Evolutionary conservation across 2,329 filamentous ascomycete species (phyloP).

Genomic region (Colletotrichum higginsianum): DNA sequence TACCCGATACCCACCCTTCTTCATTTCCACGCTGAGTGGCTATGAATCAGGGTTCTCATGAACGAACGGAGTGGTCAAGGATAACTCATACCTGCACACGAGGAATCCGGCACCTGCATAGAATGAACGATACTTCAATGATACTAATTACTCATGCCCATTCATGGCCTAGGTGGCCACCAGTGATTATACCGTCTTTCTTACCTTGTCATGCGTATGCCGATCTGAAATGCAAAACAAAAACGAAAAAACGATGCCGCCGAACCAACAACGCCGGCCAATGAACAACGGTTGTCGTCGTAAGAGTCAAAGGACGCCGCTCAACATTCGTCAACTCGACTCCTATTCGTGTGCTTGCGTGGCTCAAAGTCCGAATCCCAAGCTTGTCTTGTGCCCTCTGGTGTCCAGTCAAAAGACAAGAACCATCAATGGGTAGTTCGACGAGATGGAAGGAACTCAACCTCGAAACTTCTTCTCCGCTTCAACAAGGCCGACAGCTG

Average conservation of each 20-base stretch:
- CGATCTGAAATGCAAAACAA: not conserved
- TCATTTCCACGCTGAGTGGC: not conserved
- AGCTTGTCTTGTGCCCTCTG: not conserved
- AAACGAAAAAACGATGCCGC: slow-evolving; percentile 11
- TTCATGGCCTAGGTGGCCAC: not conserved
- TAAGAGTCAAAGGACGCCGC: not conserved
- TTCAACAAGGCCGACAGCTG: slow-evolving; percentile 29
- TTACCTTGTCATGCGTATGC: slow-evolving; percentile 10
- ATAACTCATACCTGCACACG: not conserved
- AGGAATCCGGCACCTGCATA: not conserved
- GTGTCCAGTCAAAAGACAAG: not conserved
- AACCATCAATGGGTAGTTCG: not conserved
- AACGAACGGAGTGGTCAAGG: not conserved
- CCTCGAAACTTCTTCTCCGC: slow-evolving; percentile 20
- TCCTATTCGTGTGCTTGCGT: not conserved
- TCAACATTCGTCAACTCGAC: not conserved
- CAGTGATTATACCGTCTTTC: slow-evolving; percentile 17
- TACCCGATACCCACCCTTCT: not conserved
- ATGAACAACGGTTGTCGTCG: slow-evolving; percentile 18
- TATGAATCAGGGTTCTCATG: not conserved
- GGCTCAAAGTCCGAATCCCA: not conserved
- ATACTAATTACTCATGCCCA: slow-evolving; percentile 15
- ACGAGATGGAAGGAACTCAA: not conserved
- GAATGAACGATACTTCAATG: slow-evolving; percentile 15
- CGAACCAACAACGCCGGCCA: slow-evolving; percentile 25